Conservation (phyloP, 805 yeast genomes). For the Schwanniomyces vanrijiae region DNA sequence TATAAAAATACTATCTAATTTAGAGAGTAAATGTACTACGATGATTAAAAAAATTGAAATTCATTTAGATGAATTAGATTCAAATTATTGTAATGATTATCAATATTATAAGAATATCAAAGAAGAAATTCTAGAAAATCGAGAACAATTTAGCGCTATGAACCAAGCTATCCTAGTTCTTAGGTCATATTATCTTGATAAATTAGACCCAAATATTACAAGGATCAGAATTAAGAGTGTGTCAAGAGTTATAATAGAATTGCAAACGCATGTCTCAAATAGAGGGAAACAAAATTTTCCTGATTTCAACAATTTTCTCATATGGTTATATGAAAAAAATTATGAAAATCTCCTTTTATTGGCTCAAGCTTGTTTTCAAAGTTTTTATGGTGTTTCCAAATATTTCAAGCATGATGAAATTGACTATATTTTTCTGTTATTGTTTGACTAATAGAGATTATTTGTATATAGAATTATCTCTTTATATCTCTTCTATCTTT, state of each 20-base stretch:
- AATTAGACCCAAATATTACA: neutral
- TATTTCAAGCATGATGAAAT: neutral
- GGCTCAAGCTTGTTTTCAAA: conserved; percentile 9
- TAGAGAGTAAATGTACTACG: neutral
- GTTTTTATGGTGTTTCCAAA: conserved; percentile 9
- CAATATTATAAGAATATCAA: neutral
- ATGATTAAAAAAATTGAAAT: neutral
- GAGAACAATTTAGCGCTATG: neutral
- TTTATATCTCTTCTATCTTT: neutral
- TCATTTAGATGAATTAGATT: neutral
- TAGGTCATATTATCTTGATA: conserved; percentile 12
- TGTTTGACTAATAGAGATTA: conserved; percentile 1
- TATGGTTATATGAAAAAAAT: conserved; percentile 13
- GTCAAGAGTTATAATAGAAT: conserved; percentile 2
- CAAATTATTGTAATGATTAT: neutral
- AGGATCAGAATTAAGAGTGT: neutral
- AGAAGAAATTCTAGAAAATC: neutral
- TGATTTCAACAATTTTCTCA: conserved; percentile 10
- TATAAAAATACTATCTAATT: conserved; percentile 1
- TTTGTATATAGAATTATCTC: neutral
- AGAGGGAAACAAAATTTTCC: neutral
- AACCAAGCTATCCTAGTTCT: conserved; percentile 6
- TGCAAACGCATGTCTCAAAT: neutral
- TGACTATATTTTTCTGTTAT: neutral
- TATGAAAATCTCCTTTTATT: conserved; percentile 3